These are phyloP conservation scores for Stephania cephalantha DNA, from an alignment of 164 flowering plant species.

Conservation along the genomic window DNA sequence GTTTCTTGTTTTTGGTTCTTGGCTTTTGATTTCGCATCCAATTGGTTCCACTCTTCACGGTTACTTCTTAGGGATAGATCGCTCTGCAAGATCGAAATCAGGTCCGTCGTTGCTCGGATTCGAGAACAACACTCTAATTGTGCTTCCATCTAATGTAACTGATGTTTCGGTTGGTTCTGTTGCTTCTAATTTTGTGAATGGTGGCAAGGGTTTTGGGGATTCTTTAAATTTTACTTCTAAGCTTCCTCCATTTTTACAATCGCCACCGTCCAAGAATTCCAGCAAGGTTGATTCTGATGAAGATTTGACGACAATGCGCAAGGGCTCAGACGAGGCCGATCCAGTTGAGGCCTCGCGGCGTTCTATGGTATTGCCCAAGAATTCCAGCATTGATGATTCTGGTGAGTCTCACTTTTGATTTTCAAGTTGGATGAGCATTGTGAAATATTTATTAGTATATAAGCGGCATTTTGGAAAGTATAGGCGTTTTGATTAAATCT, in stretches of 20 bases:
- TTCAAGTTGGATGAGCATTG: background rate
- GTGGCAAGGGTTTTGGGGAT: background rate
- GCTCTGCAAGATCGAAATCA: background rate
- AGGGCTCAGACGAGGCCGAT: slow-evolving; percentile 1
- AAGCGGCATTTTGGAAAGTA: background rate
- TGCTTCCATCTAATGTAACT: background rate
- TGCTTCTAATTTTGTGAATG: background rate
- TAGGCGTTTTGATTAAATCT: background rate
- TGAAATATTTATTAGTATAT: background rate
- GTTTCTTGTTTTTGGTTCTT: slow-evolving; percentile 52
- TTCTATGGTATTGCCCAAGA: background rate
- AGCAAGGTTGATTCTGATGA: background rate
- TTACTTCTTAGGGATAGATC: slow-evolving; percentile 36
- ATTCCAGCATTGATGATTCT: slow-evolving; percentile 13
- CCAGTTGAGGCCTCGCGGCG: background rate
- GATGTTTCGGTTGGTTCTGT: background rate
- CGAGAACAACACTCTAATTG: background rate
- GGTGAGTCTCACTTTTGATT: slow-evolving; percentile 7
- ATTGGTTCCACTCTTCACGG: slow-evolving; percentile 47
- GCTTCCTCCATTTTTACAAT: background rate
- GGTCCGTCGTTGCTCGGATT: background rate
- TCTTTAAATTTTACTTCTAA: background rate
- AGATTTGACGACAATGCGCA: background rate
- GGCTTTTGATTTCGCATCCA: slow-evolving; percentile 52
- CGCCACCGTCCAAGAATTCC: background rate